These are phyloP conservation scores for Secale cereale DNA, from an alignment of 176 grass and related monocot genomes.

Conservation along the genomic window DNA sequence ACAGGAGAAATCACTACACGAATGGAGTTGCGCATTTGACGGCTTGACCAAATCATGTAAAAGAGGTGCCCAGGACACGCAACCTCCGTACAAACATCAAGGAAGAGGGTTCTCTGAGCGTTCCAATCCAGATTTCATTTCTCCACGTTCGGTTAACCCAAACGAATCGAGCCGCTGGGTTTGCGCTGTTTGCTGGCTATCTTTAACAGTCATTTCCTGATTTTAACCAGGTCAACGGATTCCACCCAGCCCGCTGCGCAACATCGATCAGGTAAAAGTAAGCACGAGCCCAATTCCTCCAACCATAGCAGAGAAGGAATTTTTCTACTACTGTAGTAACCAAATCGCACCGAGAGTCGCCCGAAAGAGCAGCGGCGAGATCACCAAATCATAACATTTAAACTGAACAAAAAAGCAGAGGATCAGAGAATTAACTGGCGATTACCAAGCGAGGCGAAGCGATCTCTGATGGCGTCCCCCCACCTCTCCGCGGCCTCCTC, in stretches of 20 bases:
- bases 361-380: not conserved
- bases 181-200: not conserved
- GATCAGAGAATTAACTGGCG: not conserved
- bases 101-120: constrained; percentile 9
- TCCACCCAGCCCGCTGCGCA: not conserved
- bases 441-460: constrained; percentile 57
- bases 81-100: not conserved
- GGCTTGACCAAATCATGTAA: constrained; percentile 11
- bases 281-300: not conserved
- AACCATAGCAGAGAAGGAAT: constrained; percentile 1
- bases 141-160: not conserved
- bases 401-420: not conserved
- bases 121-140: not conserved
- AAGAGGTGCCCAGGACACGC: not conserved
- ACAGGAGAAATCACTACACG: not conserved
- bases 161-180: not conserved
- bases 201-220: not conserved
- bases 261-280: not conserved
- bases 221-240: constrained; percentile 28
- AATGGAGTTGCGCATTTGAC: not conserved
- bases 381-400: not conserved
- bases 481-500: constrained; percentile 55
- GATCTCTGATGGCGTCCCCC: constrained; percentile 54
- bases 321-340: not conserved
- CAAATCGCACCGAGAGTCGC: not conserved